phyloP scores from a whole-genome alignment of 192 early-diverging fungal species.

The Rhizophagus clarus region DNA sequence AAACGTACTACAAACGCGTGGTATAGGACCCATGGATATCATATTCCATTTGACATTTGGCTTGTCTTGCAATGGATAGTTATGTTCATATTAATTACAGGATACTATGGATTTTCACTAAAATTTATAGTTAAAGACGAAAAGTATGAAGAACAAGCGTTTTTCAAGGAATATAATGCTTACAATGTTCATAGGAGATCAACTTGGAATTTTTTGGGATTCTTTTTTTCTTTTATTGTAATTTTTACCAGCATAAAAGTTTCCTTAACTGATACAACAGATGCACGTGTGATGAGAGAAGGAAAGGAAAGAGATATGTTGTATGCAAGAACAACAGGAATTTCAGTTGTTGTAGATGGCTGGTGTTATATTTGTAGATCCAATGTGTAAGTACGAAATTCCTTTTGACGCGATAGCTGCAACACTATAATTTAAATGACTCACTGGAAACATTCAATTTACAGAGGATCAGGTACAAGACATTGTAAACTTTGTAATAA shows the following conservation, averaged over 20 bases:
- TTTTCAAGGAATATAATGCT: not conserved
- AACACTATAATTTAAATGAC: not conserved
- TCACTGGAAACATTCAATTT: not conserved
- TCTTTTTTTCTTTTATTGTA: conserved; percentile 5
- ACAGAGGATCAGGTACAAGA: conserved; percentile 15
- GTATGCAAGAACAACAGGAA: conserved; percentile 9
- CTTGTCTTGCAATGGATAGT: conserved; percentile 15
- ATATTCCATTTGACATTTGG: conserved; percentile 19
- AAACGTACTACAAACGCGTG: conserved; percentile 17
- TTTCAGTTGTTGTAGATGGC: conserved; percentile 21
- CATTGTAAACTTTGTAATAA: conserved; percentile 34
- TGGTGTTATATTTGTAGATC: conserved; percentile 27
- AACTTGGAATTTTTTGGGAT: conserved; percentile 13
- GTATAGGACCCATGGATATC: conserved; percentile 22
- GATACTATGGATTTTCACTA: conserved; percentile 5
- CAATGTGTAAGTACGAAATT: conserved; percentile 10
- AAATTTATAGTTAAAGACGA: conserved; percentile 12
- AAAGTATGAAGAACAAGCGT: not conserved
- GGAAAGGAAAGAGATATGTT: conserved; percentile 19
- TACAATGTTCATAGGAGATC: not conserved
- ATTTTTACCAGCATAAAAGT: conserved; percentile 8
- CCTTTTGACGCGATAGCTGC: not conserved
- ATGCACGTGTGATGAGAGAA: conserved; percentile 4
- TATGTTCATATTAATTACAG: not conserved
- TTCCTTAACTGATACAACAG: conserved; percentile 22